Base-by-base conservation (phyloP, 2,329 filamentous ascomycete species). In the Ophiostoma montium region DNA sequence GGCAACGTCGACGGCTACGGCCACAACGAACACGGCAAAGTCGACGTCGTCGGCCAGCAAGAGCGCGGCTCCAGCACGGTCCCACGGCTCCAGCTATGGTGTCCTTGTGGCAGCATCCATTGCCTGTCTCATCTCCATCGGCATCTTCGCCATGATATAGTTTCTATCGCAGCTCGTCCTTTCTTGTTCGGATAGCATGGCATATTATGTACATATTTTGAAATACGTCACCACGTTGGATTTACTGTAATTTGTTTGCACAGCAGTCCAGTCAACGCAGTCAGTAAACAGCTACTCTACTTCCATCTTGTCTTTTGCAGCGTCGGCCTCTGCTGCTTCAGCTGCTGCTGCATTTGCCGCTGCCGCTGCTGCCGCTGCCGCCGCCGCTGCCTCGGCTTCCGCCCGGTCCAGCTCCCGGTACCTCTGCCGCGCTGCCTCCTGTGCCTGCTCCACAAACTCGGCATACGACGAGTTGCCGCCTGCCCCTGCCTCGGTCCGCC, bases 361-460 rank as follows among this genome's bases (percentile, higher is more conserved):
- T 16, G 36, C 50, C 19, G 39, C 38, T 12, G 43, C 43, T 10
- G 35, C 33, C 5, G 32, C 49, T 3, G 21, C 41, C 2, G 39
- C 42, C 3, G 38, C 51, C 4, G 21, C 39, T 11, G 33, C 39
- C 9, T 50, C 49, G 1, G 41, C 48, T 15, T 52, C 52, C 2
- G 50, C 50, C 3, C 44, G 48, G 27, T 50, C 46, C 19, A 56
- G 36, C 16, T 50, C 53, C 19, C 31, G 18, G 31, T 46, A 84
- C 54, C 82, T 68, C 61, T 83, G 77, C 57, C 80, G 72, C 2
- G 81, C 81, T 61, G 75, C 76, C 48, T 83, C 79, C 60, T 78
- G 78, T 21, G 76, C 78, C 57, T 75, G 75, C 53, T 73, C 74
- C 48, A 84, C 67, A 59, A 84, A 85, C 48, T 76, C 76, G 0